phyloP scores from a whole-genome alignment of 2,329 filamentous ascomycete genomes.

The Fusarium compactum region DNA sequence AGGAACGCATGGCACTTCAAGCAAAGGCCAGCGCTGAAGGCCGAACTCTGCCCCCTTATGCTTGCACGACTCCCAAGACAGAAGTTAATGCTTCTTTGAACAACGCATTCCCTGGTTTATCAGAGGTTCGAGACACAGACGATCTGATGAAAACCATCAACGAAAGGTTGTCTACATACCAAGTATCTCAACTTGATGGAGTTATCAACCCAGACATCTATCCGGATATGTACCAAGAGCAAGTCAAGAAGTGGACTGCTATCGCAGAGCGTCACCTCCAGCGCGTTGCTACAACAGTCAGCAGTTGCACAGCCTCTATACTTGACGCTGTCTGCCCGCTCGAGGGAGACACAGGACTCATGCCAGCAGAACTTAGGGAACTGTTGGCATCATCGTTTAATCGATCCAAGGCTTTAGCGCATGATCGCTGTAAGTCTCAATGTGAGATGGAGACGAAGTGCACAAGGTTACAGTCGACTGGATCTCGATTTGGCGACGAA shows the following conservation, averaged over 20 bases:
- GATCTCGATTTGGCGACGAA: slow-evolving; percentile 39
- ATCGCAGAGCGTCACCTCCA: slow-evolving; percentile 46
- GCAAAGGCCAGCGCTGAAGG: not conserved
- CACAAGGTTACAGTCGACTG: slow-evolving; percentile 39
- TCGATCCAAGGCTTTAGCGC: not conserved
- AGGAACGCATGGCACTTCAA: not conserved
- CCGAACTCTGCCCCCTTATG: not conserved
- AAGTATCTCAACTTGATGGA: slow-evolving; percentile 50
- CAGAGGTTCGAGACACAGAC: not conserved
- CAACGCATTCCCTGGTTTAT: slow-evolving; percentile 8
- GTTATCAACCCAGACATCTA: slow-evolving; percentile 51
- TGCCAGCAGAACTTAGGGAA: slow-evolving; percentile 31
- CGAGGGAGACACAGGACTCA: slow-evolving; percentile 20
- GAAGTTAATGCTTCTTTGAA: not conserved
- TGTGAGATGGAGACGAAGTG: slow-evolving; percentile 29
- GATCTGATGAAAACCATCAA: slow-evolving; percentile 39
- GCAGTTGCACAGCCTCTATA: slow-evolving; percentile 28
- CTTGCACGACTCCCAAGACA: not conserved
- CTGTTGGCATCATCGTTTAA: slow-evolving; percentile 4
- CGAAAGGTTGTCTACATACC: slow-evolving; percentile 44
- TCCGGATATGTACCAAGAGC: slow-evolving; percentile 47
- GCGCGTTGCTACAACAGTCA: slow-evolving; percentile 31
- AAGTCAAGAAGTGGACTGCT: slow-evolving; percentile 50
- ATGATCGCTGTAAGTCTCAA: slow-evolving; percentile 6
- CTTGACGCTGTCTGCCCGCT: slow-evolving; percentile 36